Evolutionary conservation across 192 early-diverging fungal species (phyloP), one percentile per base, ranked within the genome.

Genomic region (Phlyctochytrium arcticum): DNA sequence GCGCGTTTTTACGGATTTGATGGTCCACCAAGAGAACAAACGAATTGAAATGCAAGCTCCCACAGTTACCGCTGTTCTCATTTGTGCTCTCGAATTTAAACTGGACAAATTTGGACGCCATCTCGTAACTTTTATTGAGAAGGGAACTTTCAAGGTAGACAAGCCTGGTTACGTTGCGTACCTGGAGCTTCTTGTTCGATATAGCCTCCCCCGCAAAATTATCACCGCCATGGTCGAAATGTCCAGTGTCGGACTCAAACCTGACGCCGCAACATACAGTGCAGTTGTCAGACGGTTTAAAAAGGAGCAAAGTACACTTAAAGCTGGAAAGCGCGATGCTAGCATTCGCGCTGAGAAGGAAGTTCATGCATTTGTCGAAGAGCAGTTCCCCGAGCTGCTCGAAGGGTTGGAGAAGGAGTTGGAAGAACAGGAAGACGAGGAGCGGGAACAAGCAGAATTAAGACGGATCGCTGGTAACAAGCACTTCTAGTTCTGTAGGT

Each of bases 141-240:
- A 60, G 7, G 63, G 60, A 29, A 9, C 36, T 27, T 50, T 67
- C 3, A 19, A 37, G 6, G 17, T 72, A 1, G 57, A 72, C 36
- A 26, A 8, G 8, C 62, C 57, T 15, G 63, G 63, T n/a, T 60
- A 42, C 27, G 55, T 21, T 23, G 17, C 36, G 8, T 30, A 33
- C 10, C 24, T 65, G 5, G 36, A 17, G 34, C 23, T 69, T 19
- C 32, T 59, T 26, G 66, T 61, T 12, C 57, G 59, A 36, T 58
- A 36, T 31, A 66, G 72, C 24, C 55, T 33, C 47, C 36, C 30
- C 23, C 48, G 60, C 27, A 54, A 61, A 24, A 10, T 71, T 5
- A 72, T 66, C 6, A 24, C 39, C 32, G 7, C 17, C 21, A 59
- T 69, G 19, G 12, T 74, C n/a, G 72, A 74, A 54, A 64, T 74